Evolutionary conservation across 768 basidiomycete species (phyloP).

Genomic region (Panus rudis): DNA sequence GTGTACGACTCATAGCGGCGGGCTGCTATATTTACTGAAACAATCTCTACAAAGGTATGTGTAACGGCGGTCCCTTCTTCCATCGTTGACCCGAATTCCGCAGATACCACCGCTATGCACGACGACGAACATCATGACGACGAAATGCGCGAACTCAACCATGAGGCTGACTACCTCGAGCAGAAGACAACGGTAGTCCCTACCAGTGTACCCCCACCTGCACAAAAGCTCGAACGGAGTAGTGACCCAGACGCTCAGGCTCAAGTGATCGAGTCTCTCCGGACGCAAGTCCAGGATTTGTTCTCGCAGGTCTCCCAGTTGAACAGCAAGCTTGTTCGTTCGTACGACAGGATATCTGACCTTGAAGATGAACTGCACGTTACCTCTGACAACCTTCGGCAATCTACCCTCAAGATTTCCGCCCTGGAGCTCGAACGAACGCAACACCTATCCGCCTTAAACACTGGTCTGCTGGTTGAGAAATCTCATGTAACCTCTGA

Average conservation of each 20-base stretch:
- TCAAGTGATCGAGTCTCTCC: slow-evolving; percentile 74
- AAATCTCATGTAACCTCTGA: slow-evolving; percentile 85
- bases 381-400: slow-evolving; percentile 48
- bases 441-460: slow-evolving; percentile 83
- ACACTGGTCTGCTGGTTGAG: slow-evolving; percentile 89
- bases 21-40: too few species aligned
- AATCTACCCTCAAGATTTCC: slow-evolving; percentile 59
- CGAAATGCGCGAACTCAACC: slow-evolving; percentile 15
- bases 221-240: too few species aligned
- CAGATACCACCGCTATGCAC: too few species aligned
- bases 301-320: slow-evolving; percentile 86
- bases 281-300: slow-evolving; percentile 77
- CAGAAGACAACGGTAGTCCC: slow-evolving; percentile 6
- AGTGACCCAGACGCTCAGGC: slow-evolving; percentile 62
- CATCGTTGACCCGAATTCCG: too few species aligned
- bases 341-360: slow-evolving; percentile 87
- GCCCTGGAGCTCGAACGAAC: slow-evolving; percentile 81
- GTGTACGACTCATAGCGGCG: too few species aligned
- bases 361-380: slow-evolving; percentile 86
- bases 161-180: slow-evolving; percentile 14
- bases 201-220: too few species aligned
- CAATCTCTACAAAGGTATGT: too few species aligned
- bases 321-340: slow-evolving; percentile 87
- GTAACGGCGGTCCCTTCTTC: too few species aligned
- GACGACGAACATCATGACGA: slow-evolving; percentile 15